Evolutionary conservation across 2,329 filamentous ascomycete genomes (phyloP).

Genomic region (Aspergillus jensenii): DNA sequence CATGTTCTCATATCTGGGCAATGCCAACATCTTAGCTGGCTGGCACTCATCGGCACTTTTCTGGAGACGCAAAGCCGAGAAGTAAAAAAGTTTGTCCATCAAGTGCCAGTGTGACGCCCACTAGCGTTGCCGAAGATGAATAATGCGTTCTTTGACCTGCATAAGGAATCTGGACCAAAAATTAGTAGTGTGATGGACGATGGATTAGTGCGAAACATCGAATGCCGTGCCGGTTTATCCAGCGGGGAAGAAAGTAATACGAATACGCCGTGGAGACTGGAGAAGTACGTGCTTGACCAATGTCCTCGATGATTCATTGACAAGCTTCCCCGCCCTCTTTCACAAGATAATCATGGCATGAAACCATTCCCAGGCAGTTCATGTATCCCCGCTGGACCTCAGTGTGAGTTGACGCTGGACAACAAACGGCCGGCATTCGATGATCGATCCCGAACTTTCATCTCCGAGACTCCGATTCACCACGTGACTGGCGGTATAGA

Average conservation of each 20-base stretch:
- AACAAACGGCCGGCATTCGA: background rate
- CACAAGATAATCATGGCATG: no score
- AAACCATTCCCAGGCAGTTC: no score
- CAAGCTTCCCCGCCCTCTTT: background rate
- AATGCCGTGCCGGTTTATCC: slow-evolving; percentile 27
- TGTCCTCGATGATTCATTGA: background rate
- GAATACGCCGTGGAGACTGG: background rate
- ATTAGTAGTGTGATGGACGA: background rate
- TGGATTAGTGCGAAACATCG: background rate
- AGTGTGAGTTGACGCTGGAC: no score
- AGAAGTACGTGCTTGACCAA: no score
- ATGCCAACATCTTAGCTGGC: background rate
- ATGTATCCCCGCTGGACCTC: background rate
- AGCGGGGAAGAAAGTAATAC: slow-evolving; percentile 13
- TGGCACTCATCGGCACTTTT: background rate
- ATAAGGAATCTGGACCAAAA: background rate
- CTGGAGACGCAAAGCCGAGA: background rate
- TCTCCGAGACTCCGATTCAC: background rate
- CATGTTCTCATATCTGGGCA: background rate
- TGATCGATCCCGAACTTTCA: background rate
- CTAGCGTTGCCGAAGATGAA: background rate
- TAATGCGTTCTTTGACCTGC: background rate
- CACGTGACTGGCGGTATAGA: background rate
- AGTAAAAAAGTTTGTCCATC: background rate
- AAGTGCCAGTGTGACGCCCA: background rate